These are phyloP conservation scores for Diversispora eburnea DNA, from an alignment of 192 early-diverging fungal species.

Conservation along the genomic window DNA sequence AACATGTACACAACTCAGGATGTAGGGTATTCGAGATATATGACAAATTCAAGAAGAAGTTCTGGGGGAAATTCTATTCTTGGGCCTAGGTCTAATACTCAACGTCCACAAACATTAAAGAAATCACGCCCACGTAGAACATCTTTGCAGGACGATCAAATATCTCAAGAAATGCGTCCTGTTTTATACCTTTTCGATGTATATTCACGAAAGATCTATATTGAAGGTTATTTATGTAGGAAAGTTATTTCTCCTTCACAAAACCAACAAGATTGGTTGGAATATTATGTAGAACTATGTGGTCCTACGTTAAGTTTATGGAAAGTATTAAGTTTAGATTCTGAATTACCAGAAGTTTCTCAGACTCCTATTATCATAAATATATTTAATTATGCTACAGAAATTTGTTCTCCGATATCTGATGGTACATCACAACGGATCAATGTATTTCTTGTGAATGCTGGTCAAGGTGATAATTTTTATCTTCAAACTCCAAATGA, in stretches of 20 bases:
- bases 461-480: slow-evolving; percentile 31
- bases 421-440: slow-evolving; percentile 62
- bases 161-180: slow-evolving; percentile 29
- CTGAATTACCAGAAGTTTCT: neutral
- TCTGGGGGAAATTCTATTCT: neutral
- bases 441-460: slow-evolving; percentile 60
- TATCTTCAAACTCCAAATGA: slow-evolving; percentile 52
- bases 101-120: slow-evolving; percentile 2
- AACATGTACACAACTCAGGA: neutral
- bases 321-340: slow-evolving; percentile 37
- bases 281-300: slow-evolving; percentile 69
- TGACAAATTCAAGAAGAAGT: neutral
- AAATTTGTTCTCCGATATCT: slow-evolving; percentile 54
- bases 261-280: slow-evolving; percentile 66
- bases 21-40: no score
- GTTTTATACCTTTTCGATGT: slow-evolving; percentile 57
- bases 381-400: slow-evolving; percentile 63
- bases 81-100: neutral
- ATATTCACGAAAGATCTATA: slow-evolving; percentile 67
- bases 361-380: slow-evolving; percentile 65
- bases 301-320: slow-evolving; percentile 66
- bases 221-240: slow-evolving; percentile 69
- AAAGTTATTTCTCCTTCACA: slow-evolving; percentile 61
- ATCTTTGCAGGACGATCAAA: slow-evolving; percentile 11
- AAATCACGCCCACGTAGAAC: slow-evolving; percentile 5